Evolutionary conservation across 2,329 filamentous ascomycete genomes (phyloP).

Genomic region (Cercospora sojina): DNA sequence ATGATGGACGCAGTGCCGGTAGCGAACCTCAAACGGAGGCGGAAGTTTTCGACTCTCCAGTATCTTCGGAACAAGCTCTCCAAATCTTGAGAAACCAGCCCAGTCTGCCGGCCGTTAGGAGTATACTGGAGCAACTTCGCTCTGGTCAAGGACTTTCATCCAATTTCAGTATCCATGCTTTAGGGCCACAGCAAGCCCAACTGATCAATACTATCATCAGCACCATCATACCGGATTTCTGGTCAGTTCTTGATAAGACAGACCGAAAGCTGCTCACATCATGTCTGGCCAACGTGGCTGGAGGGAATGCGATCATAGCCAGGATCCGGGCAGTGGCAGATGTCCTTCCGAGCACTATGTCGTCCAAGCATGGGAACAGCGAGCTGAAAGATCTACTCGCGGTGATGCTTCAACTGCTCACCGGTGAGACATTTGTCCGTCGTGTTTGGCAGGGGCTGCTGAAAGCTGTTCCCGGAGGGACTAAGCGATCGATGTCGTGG

Average conservation of each 20-base stretch:
- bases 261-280: constrained; percentile 56
- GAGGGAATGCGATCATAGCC: constrained; percentile 73
- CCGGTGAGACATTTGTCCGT: constrained; percentile 44
- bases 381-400: constrained; percentile 43
- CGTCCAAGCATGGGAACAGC: background rate
- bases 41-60: background rate
- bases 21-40: background rate
- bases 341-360: background rate
- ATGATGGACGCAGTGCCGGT: background rate
- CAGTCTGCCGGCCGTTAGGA: constrained; percentile 37
- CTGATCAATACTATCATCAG: constrained; percentile 73
- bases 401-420: constrained; percentile 46
- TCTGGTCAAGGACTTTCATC: constrained; percentile 17
- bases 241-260: constrained; percentile 57
- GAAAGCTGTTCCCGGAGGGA: constrained; percentile 41
- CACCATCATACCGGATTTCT: constrained; percentile 78
- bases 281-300: constrained; percentile 71
- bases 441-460: constrained; percentile 50
- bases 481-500: constrained; percentile 58
- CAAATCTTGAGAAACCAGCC: constrained; percentile 44
- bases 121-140: constrained; percentile 19
- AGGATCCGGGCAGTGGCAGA: constrained; percentile 54
- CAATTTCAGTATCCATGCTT: constrained; percentile 58
- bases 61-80: constrained; percentile 31
- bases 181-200: constrained; percentile 68